Percentiles rank a stretch among this genome's conserved stretches.
These are phyloP conservation scores for Kodamaea leandrae DNA, from an alignment of 805 yeast genomes.

Conservation along the genomic window DNA sequence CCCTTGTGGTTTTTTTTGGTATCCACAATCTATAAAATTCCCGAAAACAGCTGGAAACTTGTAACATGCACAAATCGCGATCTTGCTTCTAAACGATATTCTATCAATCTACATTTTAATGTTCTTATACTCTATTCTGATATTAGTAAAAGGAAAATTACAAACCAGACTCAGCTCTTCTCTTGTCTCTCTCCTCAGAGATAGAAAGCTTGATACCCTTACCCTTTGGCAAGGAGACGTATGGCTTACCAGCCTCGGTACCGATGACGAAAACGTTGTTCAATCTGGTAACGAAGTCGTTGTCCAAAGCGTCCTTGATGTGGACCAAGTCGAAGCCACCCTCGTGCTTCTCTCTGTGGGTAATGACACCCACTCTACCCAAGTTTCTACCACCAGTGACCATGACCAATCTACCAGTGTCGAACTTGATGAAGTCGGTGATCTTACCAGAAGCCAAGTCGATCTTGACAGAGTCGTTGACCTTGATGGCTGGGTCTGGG, in stretches of 20 bases:
- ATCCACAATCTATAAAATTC: neutral
- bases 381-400: slow-evolving; percentile 44
- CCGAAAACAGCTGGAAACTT: neutral
- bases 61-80: neutral
- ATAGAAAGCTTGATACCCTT: slow-evolving; percentile 44
- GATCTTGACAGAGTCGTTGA: slow-evolving; percentile 25
- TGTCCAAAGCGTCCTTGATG: slow-evolving; percentile 41
- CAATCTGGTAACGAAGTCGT: slow-evolving; percentile 43
- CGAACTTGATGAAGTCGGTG: slow-evolving; percentile 37
- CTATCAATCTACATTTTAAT: neutral
- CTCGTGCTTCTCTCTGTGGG: slow-evolving; percentile 43
- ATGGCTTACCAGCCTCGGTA: slow-evolving; percentile 41
- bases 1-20: neutral
- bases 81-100: neutral
- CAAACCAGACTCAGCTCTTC: slow-evolving; percentile 41
- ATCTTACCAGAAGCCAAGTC: slow-evolving; percentile 27
- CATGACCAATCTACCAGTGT: slow-evolving; percentile 41
- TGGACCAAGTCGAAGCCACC: slow-evolving; percentile 45
- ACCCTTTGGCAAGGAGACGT: slow-evolving; percentile 44
- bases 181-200: slow-evolving; percentile 45
- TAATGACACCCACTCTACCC: slow-evolving; percentile 44
- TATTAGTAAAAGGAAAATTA: slow-evolving; percentile 14
- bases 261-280: slow-evolving; percentile 41
- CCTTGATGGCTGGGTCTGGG: slow-evolving; percentile 25
- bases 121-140: neutral